These are phyloP conservation scores for Puccinia sorghi DNA, from an alignment of 1,284 basidiomycete genomes.

Conservation along the genomic window DNA sequence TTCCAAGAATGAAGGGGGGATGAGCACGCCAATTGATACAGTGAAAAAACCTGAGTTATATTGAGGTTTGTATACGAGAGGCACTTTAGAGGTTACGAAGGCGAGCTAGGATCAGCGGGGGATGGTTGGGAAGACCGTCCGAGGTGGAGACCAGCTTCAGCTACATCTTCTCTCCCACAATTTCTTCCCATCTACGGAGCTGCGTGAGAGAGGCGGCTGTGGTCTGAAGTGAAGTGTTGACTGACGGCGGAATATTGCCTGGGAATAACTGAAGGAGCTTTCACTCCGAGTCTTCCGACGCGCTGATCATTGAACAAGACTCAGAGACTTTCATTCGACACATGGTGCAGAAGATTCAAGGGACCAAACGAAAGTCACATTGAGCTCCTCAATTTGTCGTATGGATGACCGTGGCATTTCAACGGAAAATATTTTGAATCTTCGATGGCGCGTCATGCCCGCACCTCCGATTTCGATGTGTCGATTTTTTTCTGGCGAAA, in stretches of 20 bases:
- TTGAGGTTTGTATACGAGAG: background rate
- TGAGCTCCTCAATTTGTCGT: background rate
- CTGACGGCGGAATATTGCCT: background rate
- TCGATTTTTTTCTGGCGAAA: too few species aligned
- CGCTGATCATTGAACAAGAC: background rate
- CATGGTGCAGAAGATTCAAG: background rate
- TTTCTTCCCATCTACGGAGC: background rate
- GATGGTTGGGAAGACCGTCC: background rate
- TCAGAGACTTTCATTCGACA: background rate
- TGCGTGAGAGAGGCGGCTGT: constrained; percentile 8
- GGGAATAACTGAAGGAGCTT: background rate
- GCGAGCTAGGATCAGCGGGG: background rate
- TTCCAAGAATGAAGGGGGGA: background rate
- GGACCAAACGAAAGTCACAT: background rate
- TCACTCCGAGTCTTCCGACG: background rate
- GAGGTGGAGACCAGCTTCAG: background rate
- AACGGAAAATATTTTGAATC: background rate
- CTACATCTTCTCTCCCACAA: background rate
- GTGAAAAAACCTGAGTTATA: background rate
- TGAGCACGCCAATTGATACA: background rate
- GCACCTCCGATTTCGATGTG: too few species aligned
- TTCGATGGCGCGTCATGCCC: too few species aligned
- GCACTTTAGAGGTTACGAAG: background rate
- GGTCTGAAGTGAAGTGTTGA: background rate
- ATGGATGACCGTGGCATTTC: background rate